Conservation (phyloP, 768 basidiomycete genomes). For the Sporobolomyces roseus region DNA sequence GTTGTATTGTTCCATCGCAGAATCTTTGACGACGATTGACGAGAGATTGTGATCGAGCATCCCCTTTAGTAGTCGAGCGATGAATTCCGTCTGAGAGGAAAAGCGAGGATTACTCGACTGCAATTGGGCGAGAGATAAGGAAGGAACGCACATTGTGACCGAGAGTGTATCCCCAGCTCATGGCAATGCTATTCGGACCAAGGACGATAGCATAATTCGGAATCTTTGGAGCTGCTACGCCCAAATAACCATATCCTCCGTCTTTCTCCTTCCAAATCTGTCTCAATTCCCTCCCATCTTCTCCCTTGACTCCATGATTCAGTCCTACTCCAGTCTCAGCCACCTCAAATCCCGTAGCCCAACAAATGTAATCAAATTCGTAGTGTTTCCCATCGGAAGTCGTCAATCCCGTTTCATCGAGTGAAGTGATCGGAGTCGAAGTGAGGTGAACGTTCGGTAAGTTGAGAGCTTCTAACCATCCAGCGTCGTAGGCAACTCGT, state of each 20-base stretch:
- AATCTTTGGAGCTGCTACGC: conserved; percentile 17
- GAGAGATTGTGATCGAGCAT: conserved; percentile 24
- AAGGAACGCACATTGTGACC: conserved; percentile 21
- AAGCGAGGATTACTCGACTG: too few relatives aligned
- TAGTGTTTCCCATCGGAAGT: conserved; percentile 19
- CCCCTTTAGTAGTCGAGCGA: conserved; percentile 31
- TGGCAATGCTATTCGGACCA: conserved; percentile 36
- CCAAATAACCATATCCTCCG: conserved; percentile 33
- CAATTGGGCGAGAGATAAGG: not conserved
- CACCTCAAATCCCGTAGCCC: conserved; percentile 41
- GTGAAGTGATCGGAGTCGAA: conserved; percentile 16
- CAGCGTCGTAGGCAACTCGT: conserved; percentile 60
- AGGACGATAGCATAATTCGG: conserved; percentile 37
- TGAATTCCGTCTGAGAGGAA: conserved; percentile 18
- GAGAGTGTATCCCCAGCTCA: conserved; percentile 27
- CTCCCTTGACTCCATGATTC: conserved; percentile 35
- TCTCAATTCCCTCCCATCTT: conserved; percentile 25
- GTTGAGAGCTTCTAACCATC: conserved; percentile 58
- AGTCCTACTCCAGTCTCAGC: conserved; percentile 36
- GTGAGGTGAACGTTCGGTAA: conserved; percentile 57
- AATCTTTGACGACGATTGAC: conserved; percentile 26
- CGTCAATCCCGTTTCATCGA: conserved; percentile 31
- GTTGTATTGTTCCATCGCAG: conserved; percentile 24
- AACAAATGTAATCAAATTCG: conserved; percentile 32
- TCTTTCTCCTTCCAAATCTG: conserved; percentile 23